Percentiles rank a stretch among this genome's conserved stretches.
Evolutionary conservation across 2,329 filamentous ascomycete genomes (phyloP).

Genomic region (Herpotrichia juniperi): DNA sequence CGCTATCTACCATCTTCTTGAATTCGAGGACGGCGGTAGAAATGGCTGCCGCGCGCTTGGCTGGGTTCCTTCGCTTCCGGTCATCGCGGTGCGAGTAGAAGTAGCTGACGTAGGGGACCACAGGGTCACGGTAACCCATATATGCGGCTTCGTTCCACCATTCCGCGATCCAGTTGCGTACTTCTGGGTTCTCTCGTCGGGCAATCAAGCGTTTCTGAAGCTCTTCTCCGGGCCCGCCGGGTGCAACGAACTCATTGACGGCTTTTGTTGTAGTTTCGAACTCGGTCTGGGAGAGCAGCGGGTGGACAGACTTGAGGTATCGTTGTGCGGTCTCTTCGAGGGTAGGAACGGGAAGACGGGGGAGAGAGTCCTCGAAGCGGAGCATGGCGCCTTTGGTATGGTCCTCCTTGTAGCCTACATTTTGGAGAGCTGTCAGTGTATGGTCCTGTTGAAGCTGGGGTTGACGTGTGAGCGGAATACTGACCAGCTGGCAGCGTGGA

Average conservation of each 20-base stretch:
- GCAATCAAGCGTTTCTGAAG: conserved; percentile 89
- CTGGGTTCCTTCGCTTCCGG: conserved; percentile 81
- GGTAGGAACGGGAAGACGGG: conserved; percentile 77
- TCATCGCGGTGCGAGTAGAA: conserved; percentile 99
- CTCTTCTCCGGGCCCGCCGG: conserved; percentile 80
- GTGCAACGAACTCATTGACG: conserved; percentile 85
- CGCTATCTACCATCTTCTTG: conserved; percentile 86
- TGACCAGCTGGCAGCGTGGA: conserved; percentile 55
- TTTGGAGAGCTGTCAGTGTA: conserved; percentile 7
- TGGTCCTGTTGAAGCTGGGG: conserved; percentile 5
- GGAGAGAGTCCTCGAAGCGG: conserved; percentile 85
- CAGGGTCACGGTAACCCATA: conserved; percentile 89
- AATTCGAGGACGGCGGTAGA: conserved; percentile 87
- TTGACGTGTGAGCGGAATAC: conserved; percentile 28
- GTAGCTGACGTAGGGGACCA: conserved; percentile 98
- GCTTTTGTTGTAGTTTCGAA: conserved; percentile 78
- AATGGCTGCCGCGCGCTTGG: conserved; percentile 91
- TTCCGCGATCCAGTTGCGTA: conserved; percentile 93
- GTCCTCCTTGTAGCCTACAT: conserved; percentile 78
- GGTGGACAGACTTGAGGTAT: conserved; percentile 80
- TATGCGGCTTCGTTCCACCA: conserved; percentile 99
- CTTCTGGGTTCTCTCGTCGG: conserved; percentile 76
- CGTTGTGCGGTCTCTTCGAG: conserved; percentile 81
- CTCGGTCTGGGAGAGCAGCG: conserved; percentile 72
- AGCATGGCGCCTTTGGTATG: conserved; percentile 79